Evolutionary conservation across 345 rosid species (phyloP).

Genomic region (Lepidium africanum): DNA sequence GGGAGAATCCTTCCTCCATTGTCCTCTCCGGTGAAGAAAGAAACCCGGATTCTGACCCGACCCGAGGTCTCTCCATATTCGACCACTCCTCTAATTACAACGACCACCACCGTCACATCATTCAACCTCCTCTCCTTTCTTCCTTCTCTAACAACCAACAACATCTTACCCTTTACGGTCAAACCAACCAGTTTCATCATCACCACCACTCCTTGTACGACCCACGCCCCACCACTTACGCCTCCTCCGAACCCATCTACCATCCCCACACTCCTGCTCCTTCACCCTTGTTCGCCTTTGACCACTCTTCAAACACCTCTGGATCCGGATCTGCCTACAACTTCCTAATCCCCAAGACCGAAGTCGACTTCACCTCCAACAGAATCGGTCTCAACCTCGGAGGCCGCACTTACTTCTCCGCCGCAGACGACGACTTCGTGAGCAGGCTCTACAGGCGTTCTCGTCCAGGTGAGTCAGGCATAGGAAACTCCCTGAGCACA

Average conservation of each 20-base stretch:
- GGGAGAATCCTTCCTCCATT: constrained; percentile 62
- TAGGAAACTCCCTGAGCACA: constrained; percentile 32
- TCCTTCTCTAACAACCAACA: constrained; percentile 16
- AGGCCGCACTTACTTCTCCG: constrained; percentile 85
- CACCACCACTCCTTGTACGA: constrained; percentile 34
- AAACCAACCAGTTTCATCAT: constrained; percentile 30
- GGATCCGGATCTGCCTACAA: constrained; percentile 11
- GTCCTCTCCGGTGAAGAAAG: constrained; percentile 31
- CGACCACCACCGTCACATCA: constrained; percentile 22
- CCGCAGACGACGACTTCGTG: constrained; percentile 85
- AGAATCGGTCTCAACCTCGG: constrained; percentile 89
- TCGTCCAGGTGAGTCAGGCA: constrained; percentile 47
- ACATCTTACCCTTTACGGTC: constrained; percentile 13
- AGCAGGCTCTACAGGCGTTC: constrained; percentile 82
- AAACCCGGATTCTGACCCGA: constrained; percentile 37
- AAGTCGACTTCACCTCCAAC: constrained; percentile 44
- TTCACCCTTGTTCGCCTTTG: constrained; percentile 38
- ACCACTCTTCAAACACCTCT: not conserved
- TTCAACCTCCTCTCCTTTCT: constrained; percentile 22
- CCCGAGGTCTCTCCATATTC: constrained; percentile 43
- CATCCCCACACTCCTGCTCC: constrained; percentile 23
- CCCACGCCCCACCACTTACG: constrained; percentile 36
- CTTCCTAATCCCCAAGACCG: constrained; percentile 61
- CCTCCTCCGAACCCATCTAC: constrained; percentile 28
- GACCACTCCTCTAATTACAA: constrained; percentile 9